phyloP scores from a whole-genome alignment of 768 basidiomycete genomes.

The Russula abietina region DNA sequence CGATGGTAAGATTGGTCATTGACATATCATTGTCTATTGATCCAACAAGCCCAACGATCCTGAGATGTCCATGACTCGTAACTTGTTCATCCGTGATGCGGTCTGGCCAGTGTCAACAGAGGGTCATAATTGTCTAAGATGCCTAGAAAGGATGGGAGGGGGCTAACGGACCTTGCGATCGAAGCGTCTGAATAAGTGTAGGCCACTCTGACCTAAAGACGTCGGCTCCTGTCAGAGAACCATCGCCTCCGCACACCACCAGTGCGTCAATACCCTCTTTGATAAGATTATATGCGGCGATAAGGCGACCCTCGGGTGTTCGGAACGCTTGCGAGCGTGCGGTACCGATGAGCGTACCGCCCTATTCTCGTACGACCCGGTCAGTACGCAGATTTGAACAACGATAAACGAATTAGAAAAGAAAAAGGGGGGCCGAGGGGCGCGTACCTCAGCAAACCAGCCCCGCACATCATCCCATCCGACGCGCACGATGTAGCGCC shows the following conservation, averaged over 20 bases:
- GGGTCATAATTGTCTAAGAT: background rate
- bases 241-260: conserved; percentile 96
- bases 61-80: conserved; percentile 71
- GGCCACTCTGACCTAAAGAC: conserved; percentile 94
- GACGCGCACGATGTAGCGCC: conserved; percentile 87
- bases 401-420: no score
- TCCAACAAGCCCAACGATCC: conserved; percentile 96
- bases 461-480: conserved; percentile 98
- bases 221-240: conserved; percentile 93
- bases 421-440: background rate
- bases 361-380: conserved; percentile 39
- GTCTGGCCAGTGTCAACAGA: conserved; percentile 35
- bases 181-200: conserved; percentile 63
- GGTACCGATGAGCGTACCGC: conserved; percentile 94
- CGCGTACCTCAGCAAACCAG: conserved; percentile 76
- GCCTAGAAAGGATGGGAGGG: background rate
- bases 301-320: conserved; percentile 79
- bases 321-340: conserved; percentile 82
- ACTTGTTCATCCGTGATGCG: conserved; percentile 72
- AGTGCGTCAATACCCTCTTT: conserved; percentile 96
- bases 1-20: conserved; percentile 95
- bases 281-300: conserved; percentile 86
- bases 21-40: conserved; percentile 99
- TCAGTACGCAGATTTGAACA: background rate
- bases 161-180: conserved; percentile 45